Evolutionary conservation across 768 basidiomycete species (phyloP), one percentile per base, ranked within the genome.

Genomic region (Tylopilus vinaceipallidus): DNA sequence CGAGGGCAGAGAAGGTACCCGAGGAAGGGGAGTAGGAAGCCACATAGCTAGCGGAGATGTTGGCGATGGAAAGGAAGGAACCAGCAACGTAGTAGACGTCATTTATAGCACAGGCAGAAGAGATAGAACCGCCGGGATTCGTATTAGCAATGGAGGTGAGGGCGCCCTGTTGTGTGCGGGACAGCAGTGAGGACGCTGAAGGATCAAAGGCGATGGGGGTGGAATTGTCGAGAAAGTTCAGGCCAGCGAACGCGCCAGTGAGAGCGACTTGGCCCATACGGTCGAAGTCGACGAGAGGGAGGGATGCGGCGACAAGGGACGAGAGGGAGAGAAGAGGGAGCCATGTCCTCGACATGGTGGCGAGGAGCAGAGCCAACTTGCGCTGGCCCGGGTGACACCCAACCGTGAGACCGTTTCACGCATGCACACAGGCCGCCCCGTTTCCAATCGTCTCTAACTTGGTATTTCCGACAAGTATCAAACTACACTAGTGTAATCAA

Each of bases 251-350:
- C 29, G 88, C 77, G 49, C 95, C 95, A 23, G 86, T 84, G 35
- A 98, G 76, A 49, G 84, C 93, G 42, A 98, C 93, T 47, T 78
- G 84, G 55, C 95, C 95, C 91, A 99, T 95, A 45, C 87, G 84
- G 59, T 76, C 71, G 61, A 83, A 86, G 68, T 89, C 87, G 59
- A 88, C 74, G 52, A 74, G 71, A 6, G 82, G 83, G 13, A 82
- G 69, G 6, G 74, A 65, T 9, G 76, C 78, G 51, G 58, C 62
- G 19, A 40, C 60, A 49, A 53, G 13, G 20, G 40, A 33, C 3
- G 52, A 51, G 34, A 67, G 36, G 41, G 37, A 52, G 50, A 65
- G 49, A 63, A 46, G 58, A 38, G 54, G 57, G 66, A 56, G 59
- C 70, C 64, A 62, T 56, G 36, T 26, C 10, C 19, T 29, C 12